phyloP scores from a whole-genome alignment of 345 rosid genomes.

The Citrus australasica region DNA sequence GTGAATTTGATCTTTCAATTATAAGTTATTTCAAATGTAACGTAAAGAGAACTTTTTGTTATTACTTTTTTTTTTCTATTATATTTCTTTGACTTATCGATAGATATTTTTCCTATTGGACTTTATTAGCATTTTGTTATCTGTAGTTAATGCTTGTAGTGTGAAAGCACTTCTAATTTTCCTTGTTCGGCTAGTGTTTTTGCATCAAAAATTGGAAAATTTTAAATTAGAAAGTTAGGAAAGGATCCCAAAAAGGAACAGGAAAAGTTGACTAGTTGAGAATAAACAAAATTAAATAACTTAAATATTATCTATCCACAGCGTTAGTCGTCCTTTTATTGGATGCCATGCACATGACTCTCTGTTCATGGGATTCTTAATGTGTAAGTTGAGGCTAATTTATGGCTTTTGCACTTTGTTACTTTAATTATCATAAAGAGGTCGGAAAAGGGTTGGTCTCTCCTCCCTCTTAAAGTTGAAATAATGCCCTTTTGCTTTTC shows the following conservation, averaged over 20 bases:
- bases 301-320: too few relatives aligned
- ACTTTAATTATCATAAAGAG: slow-evolving; percentile 15
- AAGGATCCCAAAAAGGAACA: not conserved
- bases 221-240: not conserved
- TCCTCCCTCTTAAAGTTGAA: not conserved
- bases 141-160: not conserved
- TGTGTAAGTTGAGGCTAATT: slow-evolving; percentile 4
- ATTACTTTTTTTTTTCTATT: too few relatives aligned
- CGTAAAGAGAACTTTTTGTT: too few relatives aligned
- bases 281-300: not conserved
- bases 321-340: not conserved
- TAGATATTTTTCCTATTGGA: too few relatives aligned
- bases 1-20: too few relatives aligned
- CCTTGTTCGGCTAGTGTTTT: not conserved
- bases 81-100: too few relatives aligned
- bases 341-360: not conserved
- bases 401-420: slow-evolving; percentile 17
- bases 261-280: not conserved
- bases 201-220: not conserved
- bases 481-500: slow-evolving; percentile 3
- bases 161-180: too few relatives aligned
- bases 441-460: not conserved
- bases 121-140: not conserved
- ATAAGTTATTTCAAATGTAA: too few relatives aligned
- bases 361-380: slow-evolving; percentile 8